Percentiles rank a stretch among this genome's conserved stretches.
These are phyloP conservation scores for Penicillium verrucosum DNA, from an alignment of 2,329 filamentous ascomycete species.

Conservation along the genomic window DNA sequence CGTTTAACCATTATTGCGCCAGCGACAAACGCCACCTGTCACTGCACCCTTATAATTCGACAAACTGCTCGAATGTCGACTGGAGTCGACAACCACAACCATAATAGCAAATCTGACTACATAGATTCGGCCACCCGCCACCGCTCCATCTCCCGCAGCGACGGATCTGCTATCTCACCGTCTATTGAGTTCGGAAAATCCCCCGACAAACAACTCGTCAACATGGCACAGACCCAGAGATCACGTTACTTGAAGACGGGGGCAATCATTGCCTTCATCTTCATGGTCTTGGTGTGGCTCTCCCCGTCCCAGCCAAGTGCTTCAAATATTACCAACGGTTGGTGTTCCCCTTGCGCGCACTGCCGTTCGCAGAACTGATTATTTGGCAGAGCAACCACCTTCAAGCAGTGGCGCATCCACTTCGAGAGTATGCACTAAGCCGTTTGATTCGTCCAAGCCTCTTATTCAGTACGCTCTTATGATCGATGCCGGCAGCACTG, in stretches of 20 bases:
- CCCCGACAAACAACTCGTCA: constrained; percentile 38
- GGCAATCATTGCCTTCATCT: constrained; percentile 56
- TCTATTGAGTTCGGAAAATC: constrained; percentile 49
- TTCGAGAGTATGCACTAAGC: constrained; percentile 67
- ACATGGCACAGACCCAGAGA: constrained; percentile 62
- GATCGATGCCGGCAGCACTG: constrained; percentile 97
- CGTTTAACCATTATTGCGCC: constrained; percentile 25
- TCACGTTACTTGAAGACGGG: constrained; percentile 61
- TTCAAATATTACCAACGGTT: constrained; percentile 26
- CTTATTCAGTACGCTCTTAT: constrained; percentile 97
- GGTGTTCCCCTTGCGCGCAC: neutral
- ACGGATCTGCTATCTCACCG: constrained; percentile 41
- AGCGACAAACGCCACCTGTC: constrained; percentile 21
- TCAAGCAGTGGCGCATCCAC: constrained; percentile 55
- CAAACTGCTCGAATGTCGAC: constrained; percentile 52
- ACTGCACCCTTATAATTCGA: constrained; percentile 15
- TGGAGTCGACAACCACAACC: constrained; percentile 50
- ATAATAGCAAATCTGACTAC: constrained; percentile 53
- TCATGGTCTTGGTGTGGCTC: constrained; percentile 57
- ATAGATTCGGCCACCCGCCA: constrained; percentile 50
- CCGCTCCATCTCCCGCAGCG: constrained; percentile 53
- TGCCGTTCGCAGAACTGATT: neutral
- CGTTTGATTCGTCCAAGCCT: constrained; percentile 82
- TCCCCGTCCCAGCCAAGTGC: constrained; percentile 40
- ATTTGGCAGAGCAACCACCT: constrained; percentile 24